Evolutionary conservation across 2,329 filamentous ascomycete genomes (phyloP).

Genomic region (Fusarium sublunatum): DNA sequence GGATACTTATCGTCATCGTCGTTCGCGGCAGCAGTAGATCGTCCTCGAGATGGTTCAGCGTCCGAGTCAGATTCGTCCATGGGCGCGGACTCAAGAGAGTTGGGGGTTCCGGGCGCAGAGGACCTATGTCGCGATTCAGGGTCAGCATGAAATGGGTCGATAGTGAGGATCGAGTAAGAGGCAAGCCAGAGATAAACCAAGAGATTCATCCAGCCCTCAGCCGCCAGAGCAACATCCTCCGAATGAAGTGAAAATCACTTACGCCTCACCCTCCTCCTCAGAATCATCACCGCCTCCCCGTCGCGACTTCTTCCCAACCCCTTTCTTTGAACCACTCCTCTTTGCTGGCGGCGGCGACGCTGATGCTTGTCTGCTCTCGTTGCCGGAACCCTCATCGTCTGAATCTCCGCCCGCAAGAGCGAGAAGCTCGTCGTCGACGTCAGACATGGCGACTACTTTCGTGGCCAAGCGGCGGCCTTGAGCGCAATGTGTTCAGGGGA

Average conservation of each 20-base stretch:
- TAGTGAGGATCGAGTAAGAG: neutral
- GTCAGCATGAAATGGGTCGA: slow-evolving; percentile 22
- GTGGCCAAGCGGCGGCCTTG: slow-evolving; percentile 10
- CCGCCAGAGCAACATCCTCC: neutral
- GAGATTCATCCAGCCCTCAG: neutral
- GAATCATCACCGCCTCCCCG: slow-evolving; percentile 56
- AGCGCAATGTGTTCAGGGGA: slow-evolving; percentile 27
- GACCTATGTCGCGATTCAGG: slow-evolving; percentile 64
- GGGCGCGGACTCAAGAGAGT: slow-evolving; percentile 82
- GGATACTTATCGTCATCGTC: slow-evolving; percentile 78
- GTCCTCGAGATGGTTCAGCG: slow-evolving; percentile 58
- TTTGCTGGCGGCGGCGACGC: slow-evolving; percentile 61
- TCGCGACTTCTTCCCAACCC: slow-evolving; percentile 59
- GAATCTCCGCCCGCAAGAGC: slow-evolving; percentile 87
- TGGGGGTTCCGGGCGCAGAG: slow-evolving; percentile 73
- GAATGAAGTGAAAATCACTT: slow-evolving; percentile 43
- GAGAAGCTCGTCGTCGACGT: slow-evolving; percentile 92
- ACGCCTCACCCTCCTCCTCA: slow-evolving; percentile 73
- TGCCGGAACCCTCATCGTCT: slow-evolving; percentile 67
- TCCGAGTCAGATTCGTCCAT: slow-evolving; percentile 89
- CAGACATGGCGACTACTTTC: slow-evolving; percentile 72
- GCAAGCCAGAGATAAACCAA: neutral
- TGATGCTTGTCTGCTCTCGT: slow-evolving; percentile 65
- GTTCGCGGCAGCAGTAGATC: slow-evolving; percentile 59
- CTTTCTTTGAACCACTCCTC: slow-evolving; percentile 47